Conservation (phyloP, 257 asterid genomes). For the Solanum bulbocastanum region DNA sequence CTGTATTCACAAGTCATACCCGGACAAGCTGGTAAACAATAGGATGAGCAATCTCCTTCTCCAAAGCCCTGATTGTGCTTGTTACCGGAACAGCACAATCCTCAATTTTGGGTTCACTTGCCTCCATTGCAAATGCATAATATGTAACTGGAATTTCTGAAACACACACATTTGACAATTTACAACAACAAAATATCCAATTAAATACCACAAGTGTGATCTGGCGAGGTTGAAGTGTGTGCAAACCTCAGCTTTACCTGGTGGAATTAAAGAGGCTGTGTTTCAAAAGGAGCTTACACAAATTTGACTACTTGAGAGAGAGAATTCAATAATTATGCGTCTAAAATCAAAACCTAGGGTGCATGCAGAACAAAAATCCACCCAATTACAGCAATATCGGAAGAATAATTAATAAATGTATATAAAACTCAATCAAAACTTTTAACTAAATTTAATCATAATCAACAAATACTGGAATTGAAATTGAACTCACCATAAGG, state of each 20-base stretch:
- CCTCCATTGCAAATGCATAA: conserved; percentile 34
- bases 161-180: conserved; percentile 16
- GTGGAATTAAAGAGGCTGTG: neutral
- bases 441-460: neutral
- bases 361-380: neutral
- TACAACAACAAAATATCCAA: neutral
- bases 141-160: conserved; percentile 24
- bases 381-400: conserved; percentile 4
- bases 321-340: neutral
- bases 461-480: neutral
- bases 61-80: neutral
- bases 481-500: conserved; percentile 19
- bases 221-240: neutral
- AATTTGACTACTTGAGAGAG: neutral
- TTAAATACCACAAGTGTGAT: neutral
- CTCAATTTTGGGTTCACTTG: conserved; percentile 27
- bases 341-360: neutral
- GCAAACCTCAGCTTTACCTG: neutral
- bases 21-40: conserved; percentile 85
- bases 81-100: conserved; percentile 10
- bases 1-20: conserved; percentile 15
- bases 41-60: conserved; percentile 44
- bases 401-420: neutral
- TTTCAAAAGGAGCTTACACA: conserved; percentile 5
- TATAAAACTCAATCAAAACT: neutral